A percentile compares a stretch with the other conserved stretches of the same genome.
These are phyloP conservation scores for Epichloe coenophiala DNA, from an alignment of 2,329 filamentous ascomycete genomes.

Conservation along the genomic window DNA sequence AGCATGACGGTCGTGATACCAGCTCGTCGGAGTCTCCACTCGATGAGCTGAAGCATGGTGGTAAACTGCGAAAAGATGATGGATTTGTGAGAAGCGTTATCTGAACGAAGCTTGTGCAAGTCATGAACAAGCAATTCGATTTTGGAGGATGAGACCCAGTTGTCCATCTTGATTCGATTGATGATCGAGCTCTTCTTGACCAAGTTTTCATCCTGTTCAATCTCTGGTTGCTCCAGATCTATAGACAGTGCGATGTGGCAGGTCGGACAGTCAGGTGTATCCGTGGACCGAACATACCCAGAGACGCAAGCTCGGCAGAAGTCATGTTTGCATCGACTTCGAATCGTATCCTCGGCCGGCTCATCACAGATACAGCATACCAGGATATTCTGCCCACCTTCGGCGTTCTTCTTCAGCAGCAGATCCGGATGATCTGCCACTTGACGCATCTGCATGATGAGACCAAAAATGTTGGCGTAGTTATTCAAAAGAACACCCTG, in stretches of 20 bases:
- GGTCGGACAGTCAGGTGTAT: slow-evolving; percentile 67
- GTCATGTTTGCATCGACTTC: slow-evolving; percentile 84
- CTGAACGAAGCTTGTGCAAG: slow-evolving; percentile 77
- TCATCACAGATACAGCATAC: slow-evolving; percentile 95
- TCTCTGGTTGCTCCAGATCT: slow-evolving; percentile 88
- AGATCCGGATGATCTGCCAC: slow-evolving; percentile 93
- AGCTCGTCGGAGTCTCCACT: slow-evolving; percentile 92
- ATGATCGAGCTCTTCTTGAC: slow-evolving; percentile 96
- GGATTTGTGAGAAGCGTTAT: slow-evolving; percentile 88
- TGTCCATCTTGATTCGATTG: slow-evolving; percentile 96
- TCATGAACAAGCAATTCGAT: slow-evolving; percentile 95
- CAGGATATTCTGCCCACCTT: slow-evolving; percentile 78
- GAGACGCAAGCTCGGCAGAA: slow-evolving; percentile 30
- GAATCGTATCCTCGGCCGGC: slow-evolving; percentile 85
- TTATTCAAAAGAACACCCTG: slow-evolving; percentile 92
- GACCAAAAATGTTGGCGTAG: slow-evolving; percentile 95
- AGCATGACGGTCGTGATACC: slow-evolving; percentile 98
- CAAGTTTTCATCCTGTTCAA: slow-evolving; percentile 75
- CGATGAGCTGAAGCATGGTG: slow-evolving; percentile 90
- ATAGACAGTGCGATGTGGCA: slow-evolving; percentile 86
- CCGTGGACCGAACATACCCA: slow-evolving; percentile 58
- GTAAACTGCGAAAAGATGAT: slow-evolving; percentile 98
- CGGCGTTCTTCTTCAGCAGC: slow-evolving; percentile 74
- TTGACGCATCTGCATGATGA: slow-evolving; percentile 99
- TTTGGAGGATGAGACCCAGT: slow-evolving; percentile 97